Base-by-base conservation (phyloP, 352 stramenopile species). In the Nothophytophthora sp. region DNA sequence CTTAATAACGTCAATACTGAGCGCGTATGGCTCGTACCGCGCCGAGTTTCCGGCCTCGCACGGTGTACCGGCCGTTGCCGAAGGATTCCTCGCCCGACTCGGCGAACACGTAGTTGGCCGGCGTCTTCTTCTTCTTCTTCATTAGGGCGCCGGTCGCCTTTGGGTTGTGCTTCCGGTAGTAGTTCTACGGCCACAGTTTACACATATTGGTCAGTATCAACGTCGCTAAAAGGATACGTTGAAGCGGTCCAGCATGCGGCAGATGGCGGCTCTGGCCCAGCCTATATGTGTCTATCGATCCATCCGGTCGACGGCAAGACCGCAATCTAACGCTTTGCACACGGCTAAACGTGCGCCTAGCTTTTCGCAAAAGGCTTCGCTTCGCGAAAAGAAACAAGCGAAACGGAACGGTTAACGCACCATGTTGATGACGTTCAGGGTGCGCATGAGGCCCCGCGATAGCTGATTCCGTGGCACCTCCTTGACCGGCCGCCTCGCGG, bases 361-460 rank as follows among this genome's bases (percentile, higher is more conserved):
- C n/a, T n/a, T n/a, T n/a, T n/a, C n/a, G n/a, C n/a, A n/a, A n/a
- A n/a, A n/a, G n/a, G n/a, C n/a, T n/a, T n/a, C n/a, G n/a, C n/a
- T n/a, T n/a, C n/a, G n/a, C n/a, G n/a, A n/a, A n/a, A n/a, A n/a
- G n/a, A n/a, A n/a, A n/a, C n/a, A n/a, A n/a, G n/a, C n/a, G n/a
- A n/a, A n/a, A n/a, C n/a, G n/a, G n/a, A n/a, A n/a, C n/a, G n/a
- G n/a, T n/a, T n/a, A n/a, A 67, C 67, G 63, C 65, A 91, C 83
- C 56, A 67, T 44, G 72, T 99, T 99, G 70, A 99, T 99, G 39
- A 83, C 58, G 66, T 98, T 99, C 71, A 99, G 98, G 13, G 97
- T 99, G 60, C 96, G 78, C 70, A 99, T 96, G 33, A 99, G 83
- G 18, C 84, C 68, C 7, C 95, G 59, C 25, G 90, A 97, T 49